These are phyloP conservation scores for Fusarium pseudograminearum DNA, from an alignment of 2,329 filamentous ascomycete genomes.

Conservation along the genomic window DNA sequence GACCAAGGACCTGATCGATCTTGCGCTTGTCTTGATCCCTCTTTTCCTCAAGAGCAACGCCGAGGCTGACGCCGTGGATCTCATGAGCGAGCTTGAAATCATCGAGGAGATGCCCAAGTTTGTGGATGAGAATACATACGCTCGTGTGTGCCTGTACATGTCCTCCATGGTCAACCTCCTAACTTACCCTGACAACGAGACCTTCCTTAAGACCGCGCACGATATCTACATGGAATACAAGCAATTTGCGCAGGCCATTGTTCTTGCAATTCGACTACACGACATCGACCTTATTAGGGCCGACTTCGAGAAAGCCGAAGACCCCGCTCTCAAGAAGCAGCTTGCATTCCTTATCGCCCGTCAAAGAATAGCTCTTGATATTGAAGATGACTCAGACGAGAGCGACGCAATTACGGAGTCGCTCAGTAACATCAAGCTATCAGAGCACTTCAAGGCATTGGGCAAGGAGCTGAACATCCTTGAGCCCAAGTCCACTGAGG, in stretches of 20 bases:
- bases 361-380: constrained; percentile 86
- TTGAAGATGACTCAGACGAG: constrained; percentile 74
- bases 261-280: constrained; percentile 92
- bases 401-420: constrained; percentile 83
- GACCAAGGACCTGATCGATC: constrained; percentile 84
- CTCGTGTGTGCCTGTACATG: constrained; percentile 96
- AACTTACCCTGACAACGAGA: constrained; percentile 96
- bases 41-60: constrained; percentile 98
- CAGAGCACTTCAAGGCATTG: constrained; percentile 92
- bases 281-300: constrained; percentile 84
- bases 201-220: constrained; percentile 93
- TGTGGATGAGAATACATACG: constrained; percentile 93
- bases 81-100: constrained; percentile 97
- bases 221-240: constrained; percentile 94
- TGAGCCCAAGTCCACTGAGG: constrained; percentile 95
- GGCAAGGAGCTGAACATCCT: constrained; percentile 97
- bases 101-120: constrained; percentile 92
- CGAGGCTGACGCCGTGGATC: constrained; percentile 96
- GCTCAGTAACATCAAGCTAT: constrained; percentile 86
- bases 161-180: constrained; percentile 98
- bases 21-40: constrained; percentile 87
- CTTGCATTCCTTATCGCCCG: constrained; percentile 92
- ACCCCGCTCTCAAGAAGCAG: constrained; percentile 89
- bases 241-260: constrained; percentile 92
- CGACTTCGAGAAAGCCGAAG: constrained; percentile 83